Percentiles rank a stretch among this genome's conserved stretches.
Conservation (phyloP, 352 stramenopile genomes). For the Globisporangium canariense region DNA sequence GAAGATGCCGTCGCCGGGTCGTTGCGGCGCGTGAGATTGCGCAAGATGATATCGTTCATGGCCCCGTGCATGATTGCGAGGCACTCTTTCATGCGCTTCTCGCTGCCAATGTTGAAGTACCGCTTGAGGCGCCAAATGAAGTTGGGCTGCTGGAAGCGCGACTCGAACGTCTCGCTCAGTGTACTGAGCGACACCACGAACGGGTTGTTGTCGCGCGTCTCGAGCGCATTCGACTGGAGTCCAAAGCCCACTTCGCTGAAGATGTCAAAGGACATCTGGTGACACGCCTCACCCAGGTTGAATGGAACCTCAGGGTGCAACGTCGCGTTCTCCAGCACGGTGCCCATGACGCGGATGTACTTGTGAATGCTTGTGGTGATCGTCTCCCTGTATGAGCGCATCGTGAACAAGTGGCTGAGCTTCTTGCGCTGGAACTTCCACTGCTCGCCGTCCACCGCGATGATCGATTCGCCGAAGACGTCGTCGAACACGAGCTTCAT, state of each 20-base stretch:
- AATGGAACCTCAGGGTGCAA: background rate
- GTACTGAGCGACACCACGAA: slow-evolving; percentile 50
- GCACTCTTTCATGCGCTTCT: slow-evolving; percentile 39
- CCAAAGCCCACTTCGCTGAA: slow-evolving; percentile 60
- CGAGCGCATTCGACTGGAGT: slow-evolving; percentile 40
- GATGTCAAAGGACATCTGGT: slow-evolving; percentile 49
- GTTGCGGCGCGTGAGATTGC: slow-evolving; percentile 27
- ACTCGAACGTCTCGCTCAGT: slow-evolving; percentile 27
- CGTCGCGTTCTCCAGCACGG: slow-evolving; percentile 15
- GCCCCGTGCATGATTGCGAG: slow-evolving; percentile 35
- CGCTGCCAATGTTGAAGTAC: slow-evolving; percentile 36
- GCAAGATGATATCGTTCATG: too few species aligned
- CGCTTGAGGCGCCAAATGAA: slow-evolving; percentile 57
- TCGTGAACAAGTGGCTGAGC: slow-evolving; percentile 30
- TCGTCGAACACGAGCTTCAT: slow-evolving; percentile 17
- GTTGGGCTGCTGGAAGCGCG: slow-evolving; percentile 42
- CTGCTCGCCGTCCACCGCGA: slow-evolving; percentile 25
- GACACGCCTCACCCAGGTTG: slow-evolving; percentile 30
- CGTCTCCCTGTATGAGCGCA: slow-evolving; percentile 23
- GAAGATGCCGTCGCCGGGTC: slow-evolving; percentile 7
- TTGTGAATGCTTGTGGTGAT: slow-evolving; percentile 31
- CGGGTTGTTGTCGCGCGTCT: slow-evolving; percentile 27
- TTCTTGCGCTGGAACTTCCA: slow-evolving; percentile 36
- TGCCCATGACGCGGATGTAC: slow-evolving; percentile 31
- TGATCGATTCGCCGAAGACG: slow-evolving; percentile 23